A percentile compares a stretch with the other conserved stretches of the same genome.
These are phyloP conservation scores for Candida boleticola DNA, from an alignment of 805 yeast species.

Conservation along the genomic window DNA sequence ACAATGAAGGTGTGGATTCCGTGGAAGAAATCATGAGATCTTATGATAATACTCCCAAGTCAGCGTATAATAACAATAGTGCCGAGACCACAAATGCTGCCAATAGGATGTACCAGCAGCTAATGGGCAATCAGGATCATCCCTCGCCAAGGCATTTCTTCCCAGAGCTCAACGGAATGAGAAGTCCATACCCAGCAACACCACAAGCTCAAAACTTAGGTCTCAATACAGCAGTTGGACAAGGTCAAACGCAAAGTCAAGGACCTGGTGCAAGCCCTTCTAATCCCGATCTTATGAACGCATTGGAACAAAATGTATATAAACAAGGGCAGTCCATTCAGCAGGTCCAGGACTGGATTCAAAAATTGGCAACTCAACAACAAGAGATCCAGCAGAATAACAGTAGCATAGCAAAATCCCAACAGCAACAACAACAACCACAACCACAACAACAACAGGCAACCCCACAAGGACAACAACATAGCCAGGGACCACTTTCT, in stretches of 20 bases:
- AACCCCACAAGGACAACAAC: slow-evolving; percentile 8
- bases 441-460: too few species aligned
- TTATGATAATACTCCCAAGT: slow-evolving; percentile 19
- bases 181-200: slow-evolving; percentile 6
- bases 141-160: slow-evolving; percentile 33
- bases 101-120: slow-evolving; percentile 31
- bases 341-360: slow-evolving; percentile 59
- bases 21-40: slow-evolving; percentile 31
- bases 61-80: background rate
- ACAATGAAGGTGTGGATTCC: slow-evolving; percentile 4
- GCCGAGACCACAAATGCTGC: slow-evolving; percentile 13
- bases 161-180: slow-evolving; percentile 26
- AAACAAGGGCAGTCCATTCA: slow-evolving; percentile 52
- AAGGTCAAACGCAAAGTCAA: background rate
- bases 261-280: background rate
- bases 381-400: slow-evolving; percentile 13
- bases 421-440: too few species aligned
- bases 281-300: slow-evolving; percentile 21
- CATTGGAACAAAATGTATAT: slow-evolving; percentile 45
- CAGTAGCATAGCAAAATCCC: background rate
- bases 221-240: too few species aligned
- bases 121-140: slow-evolving; percentile 21
- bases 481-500: slow-evolving; percentile 8
- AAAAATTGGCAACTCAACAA: slow-evolving; percentile 28
- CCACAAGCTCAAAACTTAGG: too few species aligned